phyloP scores from a whole-genome alignment of 2,329 filamentous ascomycete genomes.

The Graphilbum fragrans region DNA sequence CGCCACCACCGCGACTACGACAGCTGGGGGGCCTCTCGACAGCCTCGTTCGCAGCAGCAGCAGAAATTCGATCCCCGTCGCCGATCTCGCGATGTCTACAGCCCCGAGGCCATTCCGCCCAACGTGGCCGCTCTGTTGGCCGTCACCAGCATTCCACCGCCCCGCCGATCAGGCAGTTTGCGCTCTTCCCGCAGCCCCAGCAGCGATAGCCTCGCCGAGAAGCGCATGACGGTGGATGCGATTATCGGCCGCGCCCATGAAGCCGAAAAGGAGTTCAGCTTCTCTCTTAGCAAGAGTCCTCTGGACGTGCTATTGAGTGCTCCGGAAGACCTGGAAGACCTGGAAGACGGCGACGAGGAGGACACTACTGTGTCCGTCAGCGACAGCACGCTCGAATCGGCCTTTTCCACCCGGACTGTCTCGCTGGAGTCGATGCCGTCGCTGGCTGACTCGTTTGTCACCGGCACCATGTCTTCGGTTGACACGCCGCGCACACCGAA shows the following conservation, averaged over 20 bases:
- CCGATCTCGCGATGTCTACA: constrained; percentile 26
- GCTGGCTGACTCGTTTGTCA: constrained; percentile 40
- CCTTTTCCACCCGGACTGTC: constrained; percentile 40
- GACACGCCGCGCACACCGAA: constrained; percentile 33
- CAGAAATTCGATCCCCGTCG: not conserved
- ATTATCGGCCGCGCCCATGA: constrained; percentile 41
- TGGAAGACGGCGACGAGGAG: constrained; percentile 30
- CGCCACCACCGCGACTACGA: constrained; percentile 18
- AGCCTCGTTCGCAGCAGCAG: too few species aligned
- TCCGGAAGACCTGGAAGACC: constrained; percentile 41
- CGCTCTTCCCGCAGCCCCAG: not conserved
- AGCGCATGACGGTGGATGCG: constrained; percentile 41
- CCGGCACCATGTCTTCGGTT: constrained; percentile 34
- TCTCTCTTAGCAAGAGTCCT: constrained; percentile 39
- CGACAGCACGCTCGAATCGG: constrained; percentile 40
- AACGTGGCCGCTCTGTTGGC: constrained; percentile 50
- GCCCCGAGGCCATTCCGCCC: constrained; percentile 42
- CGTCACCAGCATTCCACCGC: constrained; percentile 46
- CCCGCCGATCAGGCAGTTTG: constrained; percentile 13
- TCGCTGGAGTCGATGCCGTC: constrained; percentile 53
- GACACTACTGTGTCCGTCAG: constrained; percentile 24
- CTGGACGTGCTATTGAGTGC: constrained; percentile 48
- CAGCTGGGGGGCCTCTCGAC: too few species aligned
- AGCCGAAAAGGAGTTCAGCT: constrained; percentile 46
- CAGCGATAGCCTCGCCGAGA: constrained; percentile 10